A percentile compares a stretch with the other conserved stretches of the same genome.
phyloP scores from a whole-genome alignment of 2,329 filamentous ascomycete species.

The Ophiostoma tasmaniense region DNA sequence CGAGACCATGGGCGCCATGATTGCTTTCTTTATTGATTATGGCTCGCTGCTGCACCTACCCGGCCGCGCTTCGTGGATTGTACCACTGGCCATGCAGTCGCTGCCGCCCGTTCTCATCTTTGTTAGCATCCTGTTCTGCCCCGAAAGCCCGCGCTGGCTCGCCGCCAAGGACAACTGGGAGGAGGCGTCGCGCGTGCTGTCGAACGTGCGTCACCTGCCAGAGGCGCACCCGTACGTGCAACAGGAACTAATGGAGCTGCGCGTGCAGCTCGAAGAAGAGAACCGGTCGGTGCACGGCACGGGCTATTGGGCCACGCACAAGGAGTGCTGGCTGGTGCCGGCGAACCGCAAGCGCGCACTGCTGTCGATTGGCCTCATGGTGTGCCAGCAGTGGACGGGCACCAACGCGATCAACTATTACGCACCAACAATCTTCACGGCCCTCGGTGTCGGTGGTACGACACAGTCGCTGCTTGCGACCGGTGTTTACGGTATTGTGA shows the following conservation, averaged over 20 bases:
- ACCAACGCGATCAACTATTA: slow-evolving; percentile 26
- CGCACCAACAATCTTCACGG: slow-evolving; percentile 27
- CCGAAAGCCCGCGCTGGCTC: slow-evolving; percentile 53
- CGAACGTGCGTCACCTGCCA: slow-evolving; percentile 30
- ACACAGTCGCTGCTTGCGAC: slow-evolving; percentile 49
- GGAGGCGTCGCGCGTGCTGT: slow-evolving; percentile 28
- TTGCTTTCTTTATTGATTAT: slow-evolving; percentile 48
- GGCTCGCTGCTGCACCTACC: slow-evolving; percentile 37
- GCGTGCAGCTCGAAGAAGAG: slow-evolving; percentile 27
- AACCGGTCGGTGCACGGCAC: slow-evolving; percentile 21
- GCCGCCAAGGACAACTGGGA: slow-evolving; percentile 51
- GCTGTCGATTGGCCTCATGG: slow-evolving; percentile 41
- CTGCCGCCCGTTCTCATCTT: slow-evolving; percentile 47
- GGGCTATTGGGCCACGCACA: slow-evolving; percentile 23
- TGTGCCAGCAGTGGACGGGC: slow-evolving; percentile 46
- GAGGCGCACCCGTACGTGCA: slow-evolving; percentile 31
- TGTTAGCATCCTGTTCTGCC: slow-evolving; percentile 47
- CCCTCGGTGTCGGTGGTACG: slow-evolving; percentile 34
- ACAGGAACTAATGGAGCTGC: slow-evolving; percentile 28
- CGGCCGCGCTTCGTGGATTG: slow-evolving; percentile 41
- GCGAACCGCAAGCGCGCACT: slow-evolving; percentile 42
- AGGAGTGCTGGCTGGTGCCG: slow-evolving; percentile 26
- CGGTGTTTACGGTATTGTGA: slow-evolving; percentile 54
- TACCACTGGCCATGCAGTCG: slow-evolving; percentile 49
- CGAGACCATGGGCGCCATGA: slow-evolving; percentile 42